Evolutionary conservation across 176 grass and related monocot genomes (phyloP).

Genomic region (Oryza glaberrima): DNA sequence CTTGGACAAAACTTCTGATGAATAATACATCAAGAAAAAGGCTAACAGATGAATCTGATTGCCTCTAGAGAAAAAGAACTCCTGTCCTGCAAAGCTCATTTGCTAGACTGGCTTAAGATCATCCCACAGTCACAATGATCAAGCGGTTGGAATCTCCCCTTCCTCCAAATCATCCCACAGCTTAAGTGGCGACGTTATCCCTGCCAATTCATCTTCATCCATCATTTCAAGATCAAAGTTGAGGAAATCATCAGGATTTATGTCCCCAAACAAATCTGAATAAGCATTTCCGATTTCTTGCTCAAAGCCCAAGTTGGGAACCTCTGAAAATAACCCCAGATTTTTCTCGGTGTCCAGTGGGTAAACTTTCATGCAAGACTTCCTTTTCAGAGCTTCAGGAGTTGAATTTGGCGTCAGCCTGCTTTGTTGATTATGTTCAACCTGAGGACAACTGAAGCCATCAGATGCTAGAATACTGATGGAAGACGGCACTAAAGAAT

Average conservation of each 20-base stretch:
- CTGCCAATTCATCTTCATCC: slow-evolving; percentile 17
- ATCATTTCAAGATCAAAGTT: slow-evolving; percentile 54
- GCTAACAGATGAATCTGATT: background rate
- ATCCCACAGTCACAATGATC: slow-evolving; percentile 26
- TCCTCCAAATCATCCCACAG: slow-evolving; percentile 66
- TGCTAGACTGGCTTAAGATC: background rate
- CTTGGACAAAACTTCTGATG: background rate
- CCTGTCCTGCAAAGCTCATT: background rate
- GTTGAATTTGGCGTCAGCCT: slow-evolving; percentile 23
- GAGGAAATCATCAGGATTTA: slow-evolving; percentile 74
- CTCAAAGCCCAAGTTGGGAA: slow-evolving; percentile 57
- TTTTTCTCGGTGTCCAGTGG: slow-evolving; percentile 16
- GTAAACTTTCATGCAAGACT: slow-evolving; percentile 45
- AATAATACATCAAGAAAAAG: background rate
- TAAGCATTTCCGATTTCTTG: slow-evolving; percentile 68
- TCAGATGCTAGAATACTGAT: slow-evolving; percentile 18
- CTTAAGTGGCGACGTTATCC: background rate
- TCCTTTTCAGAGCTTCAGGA: slow-evolving; percentile 43
- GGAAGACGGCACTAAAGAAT: slow-evolving; percentile 15
- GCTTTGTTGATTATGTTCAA: slow-evolving; percentile 22
- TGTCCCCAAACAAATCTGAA: slow-evolving; percentile 67
- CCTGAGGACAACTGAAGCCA: background rate
- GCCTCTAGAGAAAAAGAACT: background rate
- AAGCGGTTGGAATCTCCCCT: slow-evolving; percentile 66
- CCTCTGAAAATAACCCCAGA: background rate